Base-by-base conservation (phyloP, 495 filamentous ascomycete genomes). In the Penicillium paxilli region DNA sequence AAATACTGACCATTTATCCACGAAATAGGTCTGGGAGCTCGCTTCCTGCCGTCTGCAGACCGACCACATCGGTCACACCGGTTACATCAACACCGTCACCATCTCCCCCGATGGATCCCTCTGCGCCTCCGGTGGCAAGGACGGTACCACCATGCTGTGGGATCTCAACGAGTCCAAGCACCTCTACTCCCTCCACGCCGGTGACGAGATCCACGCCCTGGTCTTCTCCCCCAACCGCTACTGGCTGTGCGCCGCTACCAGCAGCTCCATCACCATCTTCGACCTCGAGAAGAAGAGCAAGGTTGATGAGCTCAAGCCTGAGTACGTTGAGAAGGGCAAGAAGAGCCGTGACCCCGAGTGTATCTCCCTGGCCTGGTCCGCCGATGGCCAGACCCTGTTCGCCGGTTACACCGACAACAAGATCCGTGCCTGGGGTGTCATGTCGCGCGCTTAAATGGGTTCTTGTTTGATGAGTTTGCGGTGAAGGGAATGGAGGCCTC, bases 281-380 rank as follows among this genome's bases (percentile, higher is more conserved):
- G 94, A 99, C 74, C 85, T 99, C 64, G 94, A 99, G 90, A 99
- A 99, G 92, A 98, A 99, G 91, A 93, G 88, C 87, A 98, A 98
- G 87, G 94, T 99, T 61, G 94, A 99, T 67, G 94, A 98, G 86
- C 85, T 99, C 75, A 97, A 96, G 90, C 95, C 95, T 60, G 95
- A 98, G 70, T 97, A 95, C 81, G 83, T 91, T 58, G 85, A 91
- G 68, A 87, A 92, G 71, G 92, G 94, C 79, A 96, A 96, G 92
- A 98, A 98, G 92, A 89, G 84, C 84, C 83, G 92, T 74, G 94
- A 97, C 79, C 95, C 95, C 59, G 94, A 99, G 88, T 97, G 93
- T 80, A 86, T 99, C 59, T 87, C 81, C 72, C 81, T 99, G 76
- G 95, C 94, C 70, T 99, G 94, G 94, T 89, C 83, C 72, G 95